A percentile compares a stretch with the other conserved stretches of the same genome.
Evolutionary conservation across 805 yeast species (phyloP).

Genomic region (Debaryomyces tyrocola): DNA sequence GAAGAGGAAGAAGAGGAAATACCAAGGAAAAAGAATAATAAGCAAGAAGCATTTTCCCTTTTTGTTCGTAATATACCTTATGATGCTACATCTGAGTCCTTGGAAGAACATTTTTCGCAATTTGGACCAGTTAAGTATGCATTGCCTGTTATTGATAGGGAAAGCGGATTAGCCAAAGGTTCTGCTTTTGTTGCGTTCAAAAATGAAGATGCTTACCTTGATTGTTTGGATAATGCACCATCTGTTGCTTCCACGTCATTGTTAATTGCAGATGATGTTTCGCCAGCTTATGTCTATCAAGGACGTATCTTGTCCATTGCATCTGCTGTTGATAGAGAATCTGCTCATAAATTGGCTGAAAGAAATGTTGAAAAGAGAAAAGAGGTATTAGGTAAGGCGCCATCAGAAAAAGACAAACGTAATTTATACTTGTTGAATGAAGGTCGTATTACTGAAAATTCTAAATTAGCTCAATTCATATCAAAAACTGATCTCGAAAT

Average conservation of each 20-base stretch:
- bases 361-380: conserved; percentile 71
- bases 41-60: conserved; percentile 67
- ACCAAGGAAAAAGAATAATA: conserved; percentile 48
- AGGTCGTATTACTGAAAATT: conserved; percentile 82
- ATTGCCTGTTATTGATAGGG: conserved; percentile 84
- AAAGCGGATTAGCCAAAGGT: conserved; percentile 85
- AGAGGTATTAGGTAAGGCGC: conserved; percentile 76
- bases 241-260: conserved; percentile 59
- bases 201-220: conserved; percentile 57
- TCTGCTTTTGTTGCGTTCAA: conserved; percentile 92
- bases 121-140: conserved; percentile 93
- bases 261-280: conserved; percentile 88
- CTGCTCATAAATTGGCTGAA: conserved; percentile 74
- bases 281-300: conserved; percentile 84
- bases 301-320: conserved; percentile 86
- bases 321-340: conserved; percentile 82
- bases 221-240: conserved; percentile 80
- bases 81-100: conserved; percentile 80
- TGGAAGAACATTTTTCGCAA: conserved; percentile 72
- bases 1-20: conserved; percentile 28
- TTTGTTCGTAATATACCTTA: conserved; percentile 94
- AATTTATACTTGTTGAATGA: conserved; percentile 85
- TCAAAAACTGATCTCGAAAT: conserved; percentile 76
- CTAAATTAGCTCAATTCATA: conserved; percentile 72
- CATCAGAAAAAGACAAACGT: conserved; percentile 79